Evolutionary conservation across 495 filamentous ascomycete genomes (phyloP), one percentile per base, ranked within the genome.

Genomic region (Aspergillus sclerotiicarbonarius): DNA sequence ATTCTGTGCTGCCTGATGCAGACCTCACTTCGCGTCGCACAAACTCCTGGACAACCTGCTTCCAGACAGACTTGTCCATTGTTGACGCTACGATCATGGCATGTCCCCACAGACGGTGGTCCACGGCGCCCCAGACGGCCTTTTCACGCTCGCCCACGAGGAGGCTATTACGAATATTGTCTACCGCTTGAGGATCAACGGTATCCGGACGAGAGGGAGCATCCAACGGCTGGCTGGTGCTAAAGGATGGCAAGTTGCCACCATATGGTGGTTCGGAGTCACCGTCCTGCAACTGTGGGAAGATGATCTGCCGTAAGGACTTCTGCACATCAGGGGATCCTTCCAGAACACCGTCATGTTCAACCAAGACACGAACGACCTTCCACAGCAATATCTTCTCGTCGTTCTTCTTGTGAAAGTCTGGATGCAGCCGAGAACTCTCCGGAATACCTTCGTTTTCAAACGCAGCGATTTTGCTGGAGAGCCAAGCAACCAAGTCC

Each of bases 31-130:
- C 93, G 57, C 91, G 87, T 62, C 90, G 87, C 13, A 98, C 87
- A 66, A 98, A 99, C 60, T 98, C 91, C 63, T 95, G 91, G 2
- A 90, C 84, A 18, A 98, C 92, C 64, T 95, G 90, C 68, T 90
- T 96, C 84, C 91, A 97, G 19, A 93, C 81, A 8, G 78, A 72
- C 51, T 76, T 79, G 31, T 82, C 81, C 52, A 85, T 63, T 1
- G 93, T 93, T 33, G 89, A 91, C 16, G 95, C 85, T 44, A 99
- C 84, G 37, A 98, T 82, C 80, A 99, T 87, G 8, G 95, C 95
- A 73, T 99, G 95, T 10, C 89, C 93, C 95, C 95, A 99, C 4
- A 98, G 76, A 37, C 91, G 85, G 67, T 89, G 88, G 66, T 99
- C 95, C n/a, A 90, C 92, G 7, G 95, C 95, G 56, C 84, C 78